Base-by-base conservation (phyloP, 148 eudicot species). In the Rhododendron molle region DNA sequence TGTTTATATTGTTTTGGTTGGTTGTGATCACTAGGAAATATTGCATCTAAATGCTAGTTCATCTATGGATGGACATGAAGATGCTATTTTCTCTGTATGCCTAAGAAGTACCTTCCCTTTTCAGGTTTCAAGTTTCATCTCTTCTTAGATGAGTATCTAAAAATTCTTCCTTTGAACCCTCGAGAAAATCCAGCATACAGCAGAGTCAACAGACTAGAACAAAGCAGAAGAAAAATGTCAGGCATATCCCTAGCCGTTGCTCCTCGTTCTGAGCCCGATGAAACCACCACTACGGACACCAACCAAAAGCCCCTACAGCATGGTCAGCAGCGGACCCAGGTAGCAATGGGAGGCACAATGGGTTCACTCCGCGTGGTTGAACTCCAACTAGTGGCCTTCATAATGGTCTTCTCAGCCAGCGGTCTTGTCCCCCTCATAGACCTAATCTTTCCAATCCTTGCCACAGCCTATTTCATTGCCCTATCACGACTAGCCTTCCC, bases 331-430 rank as follows among this genome's bases (percentile, higher is more conserved):
- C 73, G 32, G 32, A 78, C 49, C 38, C 86, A 86, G 36, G 79
- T 56, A 15, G 76, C 86, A 36, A 36, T 84, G 15, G 90, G 89
- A 0, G 98, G 97, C 8, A 46, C 92, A 50, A 90, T 94, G 91
- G 96, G 98, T 5, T 92, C 98, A 36, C 88, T 95, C 9, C 95
- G 98, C 2, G 93, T 95, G 0, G 93, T 96, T 60, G 99, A 96
- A 60, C 94, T 97, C 71, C 99, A 97, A 72, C 89, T 97, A 60
- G 98, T 95, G 16, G 98, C 95, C 18, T 97, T 97, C 94, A 95
- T 97, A 23, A 94, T 97, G 95, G 98, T 97, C 6, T 93, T 97
- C 89, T 97, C 98, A 0, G 91, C 93, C 16, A 97, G 96, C 67
- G 99, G 99, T 26, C 90, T 97, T 2, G 94, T 97, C 85, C 98